Evolutionary conservation across 2,329 filamentous ascomycete species (phyloP).

Genomic region (Hypoxylon sp.): DNA sequence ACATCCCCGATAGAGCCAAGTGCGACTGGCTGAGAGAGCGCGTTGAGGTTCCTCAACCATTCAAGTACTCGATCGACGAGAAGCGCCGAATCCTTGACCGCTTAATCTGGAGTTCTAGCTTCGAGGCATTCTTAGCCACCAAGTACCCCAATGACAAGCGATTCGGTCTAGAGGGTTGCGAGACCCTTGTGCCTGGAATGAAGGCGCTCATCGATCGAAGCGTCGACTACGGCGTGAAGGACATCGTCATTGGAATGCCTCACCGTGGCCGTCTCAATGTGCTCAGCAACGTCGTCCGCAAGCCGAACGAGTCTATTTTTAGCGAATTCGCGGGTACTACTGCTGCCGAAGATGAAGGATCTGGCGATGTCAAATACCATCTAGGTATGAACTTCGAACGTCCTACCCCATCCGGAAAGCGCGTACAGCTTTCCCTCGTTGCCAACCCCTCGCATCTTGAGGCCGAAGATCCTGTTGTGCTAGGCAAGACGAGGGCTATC

Average conservation of each 20-base stretch:
- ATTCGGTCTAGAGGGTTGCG: constrained; percentile 97
- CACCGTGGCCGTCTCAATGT: constrained; percentile 99
- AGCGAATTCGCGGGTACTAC: constrained; percentile 94
- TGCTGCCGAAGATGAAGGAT: constrained; percentile 93
- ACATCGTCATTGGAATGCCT: constrained; percentile 99
- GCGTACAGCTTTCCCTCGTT: constrained; percentile 97
- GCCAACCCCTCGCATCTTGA: constrained; percentile 99
- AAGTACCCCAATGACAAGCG: constrained; percentile 99
- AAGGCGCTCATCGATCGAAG: constrained; percentile 98
- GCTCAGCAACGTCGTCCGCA: constrained; percentile 97
- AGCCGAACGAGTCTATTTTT: constrained; percentile 99
- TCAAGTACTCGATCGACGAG: constrained; percentile 98
- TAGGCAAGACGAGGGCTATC: constrained; percentile 97
- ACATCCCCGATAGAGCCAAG: constrained; percentile 96
- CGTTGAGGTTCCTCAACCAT: constrained; percentile 92
- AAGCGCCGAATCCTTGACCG: constrained; percentile 98
- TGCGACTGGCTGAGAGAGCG: constrained; percentile 98
- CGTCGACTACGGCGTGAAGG: constrained; percentile 98
- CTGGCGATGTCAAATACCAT: constrained; percentile 99
- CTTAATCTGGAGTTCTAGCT: constrained; percentile 98
- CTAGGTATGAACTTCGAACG: constrained; percentile 99
- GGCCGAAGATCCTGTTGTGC: constrained; percentile 96
- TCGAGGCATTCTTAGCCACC: constrained; percentile 93
- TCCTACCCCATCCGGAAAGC: constrained; percentile 97
- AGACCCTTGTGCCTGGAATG: constrained; percentile 98